Conservation (phyloP, 2,329 filamentous ascomycete genomes). For the Pseudocercospora musae region DNA sequence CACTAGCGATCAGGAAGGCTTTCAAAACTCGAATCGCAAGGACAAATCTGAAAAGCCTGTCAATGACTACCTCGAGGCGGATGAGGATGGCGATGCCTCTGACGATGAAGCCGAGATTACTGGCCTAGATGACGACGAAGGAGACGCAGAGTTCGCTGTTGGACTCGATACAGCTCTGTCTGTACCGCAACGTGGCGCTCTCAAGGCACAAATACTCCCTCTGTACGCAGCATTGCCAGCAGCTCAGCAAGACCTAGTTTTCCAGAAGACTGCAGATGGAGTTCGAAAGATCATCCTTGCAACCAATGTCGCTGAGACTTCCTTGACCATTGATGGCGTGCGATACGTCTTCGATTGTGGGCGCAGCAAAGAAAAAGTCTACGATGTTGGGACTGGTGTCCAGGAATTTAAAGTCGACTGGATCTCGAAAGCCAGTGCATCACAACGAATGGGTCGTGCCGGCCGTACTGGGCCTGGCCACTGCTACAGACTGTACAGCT, state of each 20-base stretch:
- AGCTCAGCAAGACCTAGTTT: constrained; percentile 85
- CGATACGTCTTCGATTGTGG: constrained; percentile 95
- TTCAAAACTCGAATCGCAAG: constrained; percentile 13
- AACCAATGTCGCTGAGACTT: constrained; percentile 96
- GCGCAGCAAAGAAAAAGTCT: constrained; percentile 85
- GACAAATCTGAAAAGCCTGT: neutral
- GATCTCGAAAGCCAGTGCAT: constrained; percentile 96
- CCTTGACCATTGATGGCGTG: constrained; percentile 91
- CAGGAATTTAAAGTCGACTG: constrained; percentile 94
- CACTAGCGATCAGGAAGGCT: constrained; percentile 46
- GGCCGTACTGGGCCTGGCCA: constrained; percentile 94
- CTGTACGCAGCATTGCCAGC: constrained; percentile 91
- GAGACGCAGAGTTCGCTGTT: constrained; percentile 55
- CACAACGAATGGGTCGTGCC: constrained; percentile 86
- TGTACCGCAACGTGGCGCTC: constrained; percentile 42
- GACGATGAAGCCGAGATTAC: constrained; percentile 61
- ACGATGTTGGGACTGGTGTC: constrained; percentile 82
- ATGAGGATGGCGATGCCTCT: constrained; percentile 46
- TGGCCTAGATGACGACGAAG: constrained; percentile 56
- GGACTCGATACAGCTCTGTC: constrained; percentile 50
- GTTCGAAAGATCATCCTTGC: constrained; percentile 83
- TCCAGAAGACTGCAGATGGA: constrained; percentile 74
- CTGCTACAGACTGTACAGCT: constrained; percentile 92
- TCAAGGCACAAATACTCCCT: constrained; percentile 83
- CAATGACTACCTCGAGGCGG: constrained; percentile 38